These are phyloP conservation scores for Stagonosporopsis tanaceti DNA, from an alignment of 2,329 filamentous ascomycete species.

Conservation along the genomic window DNA sequence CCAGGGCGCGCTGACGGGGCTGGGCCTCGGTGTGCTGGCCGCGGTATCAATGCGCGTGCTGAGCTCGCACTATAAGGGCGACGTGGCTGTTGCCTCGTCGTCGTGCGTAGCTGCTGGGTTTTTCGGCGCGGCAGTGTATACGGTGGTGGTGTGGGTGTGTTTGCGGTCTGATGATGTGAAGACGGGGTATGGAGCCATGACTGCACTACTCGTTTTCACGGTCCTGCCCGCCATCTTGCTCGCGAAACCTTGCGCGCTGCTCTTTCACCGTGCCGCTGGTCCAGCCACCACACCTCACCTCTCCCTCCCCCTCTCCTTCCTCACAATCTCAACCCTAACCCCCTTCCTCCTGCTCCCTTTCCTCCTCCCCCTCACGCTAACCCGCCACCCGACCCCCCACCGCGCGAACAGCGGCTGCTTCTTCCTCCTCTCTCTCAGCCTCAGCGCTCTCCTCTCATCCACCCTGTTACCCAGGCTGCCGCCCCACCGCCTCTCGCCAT, in stretches of 20 bases:
- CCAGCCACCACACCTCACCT: neutral
- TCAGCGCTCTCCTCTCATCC: constrained; percentile 14
- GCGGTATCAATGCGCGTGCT: constrained; percentile 24
- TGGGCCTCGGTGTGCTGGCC: constrained; percentile 26
- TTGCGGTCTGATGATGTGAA: neutral
- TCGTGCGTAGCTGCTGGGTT: constrained; percentile 34
- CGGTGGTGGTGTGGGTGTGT: constrained; percentile 4
- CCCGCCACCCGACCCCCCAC: constrained; percentile 13
- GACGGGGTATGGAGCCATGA: neutral
- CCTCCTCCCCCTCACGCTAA: constrained; percentile 24
- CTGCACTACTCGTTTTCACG: constrained; percentile 15
- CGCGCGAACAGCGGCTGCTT: constrained; percentile 5
- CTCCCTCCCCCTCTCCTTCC: neutral
- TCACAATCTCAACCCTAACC: constrained; percentile 16
- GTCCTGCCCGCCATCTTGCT: constrained; percentile 18
- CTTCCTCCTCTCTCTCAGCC: constrained; percentile 12
- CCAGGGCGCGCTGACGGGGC: constrained; percentile 27
- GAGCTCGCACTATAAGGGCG: constrained; percentile 31
- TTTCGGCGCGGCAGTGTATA: constrained; percentile 28
- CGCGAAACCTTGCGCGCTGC: neutral
- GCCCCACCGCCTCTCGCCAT: neutral
- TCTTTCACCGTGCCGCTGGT: neutral
- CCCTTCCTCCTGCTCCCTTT: constrained; percentile 17
- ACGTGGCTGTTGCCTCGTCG: constrained; percentile 45
- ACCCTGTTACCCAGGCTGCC: neutral